phyloP scores from a whole-genome alignment of 2,329 filamentous ascomycete genomes.

The Calonectria pseudoreteaudii region DNA sequence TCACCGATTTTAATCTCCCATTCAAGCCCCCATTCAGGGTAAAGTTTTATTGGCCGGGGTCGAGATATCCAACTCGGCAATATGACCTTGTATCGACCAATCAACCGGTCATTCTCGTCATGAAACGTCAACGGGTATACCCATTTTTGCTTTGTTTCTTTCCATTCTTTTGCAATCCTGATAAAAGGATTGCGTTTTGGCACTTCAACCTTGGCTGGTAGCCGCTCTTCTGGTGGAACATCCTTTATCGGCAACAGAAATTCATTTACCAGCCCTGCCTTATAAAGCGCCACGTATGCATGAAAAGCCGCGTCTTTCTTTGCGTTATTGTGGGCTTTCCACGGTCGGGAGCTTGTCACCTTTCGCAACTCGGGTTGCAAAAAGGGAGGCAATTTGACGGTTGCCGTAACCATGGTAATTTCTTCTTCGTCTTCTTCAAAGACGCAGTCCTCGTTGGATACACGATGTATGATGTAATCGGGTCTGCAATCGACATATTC shows the following conservation, averaged over 20 bases:
- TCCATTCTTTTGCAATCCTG: conserved; percentile 58
- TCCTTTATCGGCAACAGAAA: conserved; percentile 76
- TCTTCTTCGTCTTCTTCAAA: conserved; percentile 25
- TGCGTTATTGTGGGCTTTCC: conserved; percentile 79
- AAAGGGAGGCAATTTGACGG: conserved; percentile 77
- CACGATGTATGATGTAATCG: conserved; percentile 70
- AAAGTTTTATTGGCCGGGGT: conserved; percentile 52
- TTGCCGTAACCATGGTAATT: conserved; percentile 60
- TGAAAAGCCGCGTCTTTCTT: conserved; percentile 86
- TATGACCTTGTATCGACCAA: conserved; percentile 55
- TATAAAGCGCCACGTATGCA: conserved; percentile 78
- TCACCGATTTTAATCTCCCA: conserved; percentile 49
- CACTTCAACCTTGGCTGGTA: conserved; percentile 50
- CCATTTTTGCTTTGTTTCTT: conserved; percentile 30
- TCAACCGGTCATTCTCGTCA: conserved; percentile 45
- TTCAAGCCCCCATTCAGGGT: conserved; percentile 50
- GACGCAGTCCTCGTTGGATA: conserved; percentile 22
- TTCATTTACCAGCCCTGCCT: conserved; percentile 79
- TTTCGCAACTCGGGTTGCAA: conserved; percentile 62
- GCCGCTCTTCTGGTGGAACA: conserved; percentile 51
- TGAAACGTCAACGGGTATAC: conserved; percentile 48
- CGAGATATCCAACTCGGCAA: conserved; percentile 57
- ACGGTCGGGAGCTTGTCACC: conserved; percentile 53
- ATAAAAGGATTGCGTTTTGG: conserved; percentile 61
- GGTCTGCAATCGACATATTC: conserved; percentile 75